Evolutionary conservation across 1,284 basidiomycete genomes (phyloP).

Genomic region (Cutaneotrichosporon sp.): DNA sequence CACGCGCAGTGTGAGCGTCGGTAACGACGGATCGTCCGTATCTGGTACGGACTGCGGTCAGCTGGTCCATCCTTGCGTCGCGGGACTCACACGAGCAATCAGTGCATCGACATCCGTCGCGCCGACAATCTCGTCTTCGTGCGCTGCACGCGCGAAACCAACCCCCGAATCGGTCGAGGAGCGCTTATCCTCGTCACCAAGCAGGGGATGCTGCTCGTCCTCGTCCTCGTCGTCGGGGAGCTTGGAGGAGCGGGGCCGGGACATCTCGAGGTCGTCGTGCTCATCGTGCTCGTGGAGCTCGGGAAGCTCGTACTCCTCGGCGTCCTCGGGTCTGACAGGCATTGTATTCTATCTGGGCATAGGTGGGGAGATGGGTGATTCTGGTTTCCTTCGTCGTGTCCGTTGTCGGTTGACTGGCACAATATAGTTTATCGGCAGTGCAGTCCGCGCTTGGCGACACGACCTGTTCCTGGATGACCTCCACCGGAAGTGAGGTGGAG

Average conservation of each 20-base stretch:
- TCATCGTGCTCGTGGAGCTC: conserved; percentile 16
- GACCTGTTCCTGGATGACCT: background rate
- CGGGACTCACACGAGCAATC: conserved; percentile 32
- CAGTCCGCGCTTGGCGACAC: background rate
- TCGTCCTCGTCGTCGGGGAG: conserved; percentile 8
- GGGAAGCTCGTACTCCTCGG: conserved; percentile 43
- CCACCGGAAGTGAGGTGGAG: background rate
- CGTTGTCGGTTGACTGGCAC: too few species aligned
- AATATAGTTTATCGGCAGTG: too few species aligned
- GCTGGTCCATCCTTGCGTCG: background rate
- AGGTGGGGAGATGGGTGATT: too few species aligned
- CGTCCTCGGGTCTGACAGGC: conserved; percentile 23
- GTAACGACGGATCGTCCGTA: conserved; percentile 53
- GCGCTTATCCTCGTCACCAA: conserved; percentile 5
- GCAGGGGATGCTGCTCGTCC: conserved; percentile 8
- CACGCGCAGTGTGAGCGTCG: conserved; percentile 53
- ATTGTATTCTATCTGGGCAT: conserved; percentile 5
- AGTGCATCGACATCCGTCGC: conserved; percentile 32
- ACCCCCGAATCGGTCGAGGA: conserved; percentile 6
- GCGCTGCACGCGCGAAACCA: background rate
- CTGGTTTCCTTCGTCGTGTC: too few species aligned
- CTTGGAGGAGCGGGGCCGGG: conserved; percentile 14
- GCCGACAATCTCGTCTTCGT: conserved; percentile 7
- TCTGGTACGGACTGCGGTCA: conserved; percentile 51
- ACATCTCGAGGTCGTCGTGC: background rate